Base-by-base conservation (phyloP, 1,284 basidiomycete species). In the Pulchroboletus neoregius region DNA sequence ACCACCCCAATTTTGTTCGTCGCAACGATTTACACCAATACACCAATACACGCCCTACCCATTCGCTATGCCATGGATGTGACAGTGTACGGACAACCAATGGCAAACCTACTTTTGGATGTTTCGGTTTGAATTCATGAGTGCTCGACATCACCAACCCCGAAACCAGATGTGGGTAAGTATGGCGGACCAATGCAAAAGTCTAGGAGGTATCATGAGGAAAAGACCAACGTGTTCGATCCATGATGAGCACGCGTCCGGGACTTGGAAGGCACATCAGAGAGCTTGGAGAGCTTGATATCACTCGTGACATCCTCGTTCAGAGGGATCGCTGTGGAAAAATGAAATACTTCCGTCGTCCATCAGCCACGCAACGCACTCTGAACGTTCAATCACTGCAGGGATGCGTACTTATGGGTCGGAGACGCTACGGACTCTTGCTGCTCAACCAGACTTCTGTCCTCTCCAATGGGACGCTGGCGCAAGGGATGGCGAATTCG, bases 51-150 rank as follows among this genome's bases (percentile, higher is more conserved):
- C 46, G 22, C 27, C 16, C 30, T 32, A 41, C 37, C 45, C 39
- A 47, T 32, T 46, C 34, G 30, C 53, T 48, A 50, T 49, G 39
- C 47, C 49, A 50, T 40, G 50, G 49, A 39, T 45, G 38, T 50
- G 32, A 47, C 49, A 45, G 30, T 50, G 41, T 63, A 57, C 41
- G 53, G 58, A 61, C 55, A 52, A 8, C 32, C 50, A 38, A 46
- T 44, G 46, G 38, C 52, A 45, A 46, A 34, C 28, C 39, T 15
- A 12, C 39, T 45, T 35, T 43, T 45, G 42, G 33, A 48, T 41
- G 30, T 37, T 34, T 46, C 7, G 3, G 22, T 26, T 36, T 34
- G 38, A 36, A 36, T 40, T 31, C 18, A 20, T 18, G 42, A 37
- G 15, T 42, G 12, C 22, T 43, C 13, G 13, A 31, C 3, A n/a